Evolutionary conservation across 805 yeast genomes (phyloP), one percentile per base, ranked within the genome.

Genomic region (Wilhelminamyces savonicus): DNA sequence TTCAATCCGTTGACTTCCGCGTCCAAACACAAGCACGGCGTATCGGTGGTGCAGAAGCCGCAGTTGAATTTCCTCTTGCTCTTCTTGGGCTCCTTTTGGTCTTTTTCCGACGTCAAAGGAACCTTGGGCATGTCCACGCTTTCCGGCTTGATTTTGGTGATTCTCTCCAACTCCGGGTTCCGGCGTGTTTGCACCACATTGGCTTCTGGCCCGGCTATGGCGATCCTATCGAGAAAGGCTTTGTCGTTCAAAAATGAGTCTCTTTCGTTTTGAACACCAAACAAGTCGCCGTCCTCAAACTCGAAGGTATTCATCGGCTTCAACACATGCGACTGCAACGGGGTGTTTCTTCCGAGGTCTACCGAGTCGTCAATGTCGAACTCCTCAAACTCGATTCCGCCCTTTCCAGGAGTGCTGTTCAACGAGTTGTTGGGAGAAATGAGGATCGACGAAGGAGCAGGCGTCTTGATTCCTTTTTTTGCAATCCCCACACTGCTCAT

Each of bases 11-110:
- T 36, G 28, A 35, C 31, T 11, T 63, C 69, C 8, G 62, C 57
- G 28, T 62, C 70, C 27, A 62, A 46, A 37, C 70, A 63, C 27
- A 63, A 45, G 32, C 70, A 64, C 4, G 69, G 65, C 1, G 62
- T 52, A 26, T 56, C 65, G 23, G 49, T 52, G 21, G 53, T 43
- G 37, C 70, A 63, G 34, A 58, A 60, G 4, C 66, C 64, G 35
- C 66, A 61, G 23, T 50, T 42, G 13, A 30, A 13, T 18, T 33
- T 37, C 27, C 37, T 39, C 3, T 28, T 9, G n/a, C n/a, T n/a
- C n/a, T n/a, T n/a, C n/a, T n/a, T n/a, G n/a, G n/a, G n/a, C n/a
- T n/a, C n/a, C n/a, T n/a, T n/a, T n/a, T n/a, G n/a, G n/a, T n/a
- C n/a, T 8, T 17, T 17, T 6, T 6, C 19, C 19, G 8, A 8